Percentiles rank a stretch among this genome's conserved stretches.
These are phyloP conservation scores for Cyclostephanos tholiformis DNA, from an alignment of 108 stramenopile species.

Conservation along the genomic window DNA sequence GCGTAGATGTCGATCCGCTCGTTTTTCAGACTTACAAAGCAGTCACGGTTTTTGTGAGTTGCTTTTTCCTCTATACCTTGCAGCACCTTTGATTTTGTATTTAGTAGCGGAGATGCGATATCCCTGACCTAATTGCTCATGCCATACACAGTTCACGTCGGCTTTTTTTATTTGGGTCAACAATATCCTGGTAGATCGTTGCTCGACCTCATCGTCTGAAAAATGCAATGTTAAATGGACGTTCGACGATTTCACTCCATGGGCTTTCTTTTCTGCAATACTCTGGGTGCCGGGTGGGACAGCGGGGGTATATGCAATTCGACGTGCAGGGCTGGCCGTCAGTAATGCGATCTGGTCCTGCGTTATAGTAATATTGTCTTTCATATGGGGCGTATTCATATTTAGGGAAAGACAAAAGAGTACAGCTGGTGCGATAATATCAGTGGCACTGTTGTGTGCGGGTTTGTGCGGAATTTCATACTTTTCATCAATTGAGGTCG, in stretches of 20 bases:
- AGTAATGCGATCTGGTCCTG: constrained; percentile 76
- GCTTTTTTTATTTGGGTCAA: constrained; percentile 34
- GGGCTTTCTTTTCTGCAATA: constrained; percentile 63
- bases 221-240: constrained; percentile 20
- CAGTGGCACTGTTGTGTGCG: constrained; percentile 54
- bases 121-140: background rate
- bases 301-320: constrained; percentile 80
- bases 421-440: constrained; percentile 47
- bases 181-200: constrained; percentile 35
- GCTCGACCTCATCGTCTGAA: background rate
- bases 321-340: constrained; percentile 78
- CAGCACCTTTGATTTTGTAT: background rate
- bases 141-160: constrained; percentile 18
- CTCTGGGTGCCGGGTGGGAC: constrained; percentile 80
- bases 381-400: constrained; percentile 75
- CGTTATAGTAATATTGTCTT: constrained; percentile 76
- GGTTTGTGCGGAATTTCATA: constrained; percentile 82
- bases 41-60: constrained; percentile 25
- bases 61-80: background rate
- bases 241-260: constrained; percentile 49
- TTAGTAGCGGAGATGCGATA: background rate
- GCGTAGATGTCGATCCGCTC: constrained; percentile 79
- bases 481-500: constrained; percentile 54
- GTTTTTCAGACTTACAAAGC: constrained; percentile 91
- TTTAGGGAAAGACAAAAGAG: constrained; percentile 76